Base-by-base conservation (phyloP, 345 rosid species). In the Microcos paniculata region DNA sequence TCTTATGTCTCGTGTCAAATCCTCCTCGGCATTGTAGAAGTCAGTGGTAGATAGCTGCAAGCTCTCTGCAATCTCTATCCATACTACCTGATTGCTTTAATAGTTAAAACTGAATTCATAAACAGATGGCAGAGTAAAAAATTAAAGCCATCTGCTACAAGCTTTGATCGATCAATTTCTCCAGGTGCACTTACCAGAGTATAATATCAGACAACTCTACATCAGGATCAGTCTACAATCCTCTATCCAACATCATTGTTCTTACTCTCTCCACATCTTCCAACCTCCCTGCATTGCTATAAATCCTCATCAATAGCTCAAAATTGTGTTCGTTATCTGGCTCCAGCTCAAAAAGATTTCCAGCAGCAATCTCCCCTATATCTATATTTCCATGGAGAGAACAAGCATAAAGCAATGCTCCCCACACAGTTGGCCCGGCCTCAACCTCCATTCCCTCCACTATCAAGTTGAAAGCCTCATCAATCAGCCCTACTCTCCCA, bases 391-490 rank as follows among this genome's bases (percentile, higher is more conserved):
- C 81, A 74, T 91, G 92, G 69, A 92, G 78, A 74, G 75, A 87
- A 82, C 95, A 91, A 53, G 89, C 90, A 84, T 92, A 88, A 45
- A 91, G 75, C 82, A 94, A 80, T 14, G 97, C 97, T 78, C 97
- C 97, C 97, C 98, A 92, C 59, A 86, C 94, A 14, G 93, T 86
- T 46, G 94, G 89, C 45, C 97, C 94, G 6, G 97, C 95, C 65
- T 91, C 90, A 67, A 81, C 74, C 72, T 71, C 91, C 92, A 94
- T 86, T 74, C 81, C 75, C 67, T 89, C 84, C 14, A 72, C 82
- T 52, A 94, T 81, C 70, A 89, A 71, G 19, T 80, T 75, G 78
- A 88, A 89, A 13, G 98, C 97, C 81, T 92, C 83, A 4, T 77
- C 65, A 19, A 92, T 58, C 84, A 87, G 72, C 46, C 95, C 97